Conservation (phyloP, 2,329 filamentous ascomycete species). For the Venturia effusa region DNA sequence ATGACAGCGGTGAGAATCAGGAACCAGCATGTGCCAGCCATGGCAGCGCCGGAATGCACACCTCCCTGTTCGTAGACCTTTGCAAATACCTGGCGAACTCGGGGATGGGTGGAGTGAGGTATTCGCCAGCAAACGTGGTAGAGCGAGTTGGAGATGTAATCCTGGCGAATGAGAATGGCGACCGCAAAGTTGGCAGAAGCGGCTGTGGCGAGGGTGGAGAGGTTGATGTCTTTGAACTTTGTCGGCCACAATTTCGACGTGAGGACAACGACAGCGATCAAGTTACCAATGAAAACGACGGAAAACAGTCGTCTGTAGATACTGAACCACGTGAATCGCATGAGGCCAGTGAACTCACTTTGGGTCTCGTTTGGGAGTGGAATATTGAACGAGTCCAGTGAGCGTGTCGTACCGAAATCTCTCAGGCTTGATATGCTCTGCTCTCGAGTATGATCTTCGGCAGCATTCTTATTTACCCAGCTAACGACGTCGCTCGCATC, state of each 20-base stretch:
- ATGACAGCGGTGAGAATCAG: conserved; percentile 26
- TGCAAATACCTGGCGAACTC: conserved; percentile 24
- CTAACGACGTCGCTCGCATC: background rate
- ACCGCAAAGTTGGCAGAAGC: conserved; percentile 24
- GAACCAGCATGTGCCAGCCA: conserved; percentile 34
- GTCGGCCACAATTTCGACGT: conserved; percentile 10
- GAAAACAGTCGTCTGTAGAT: conserved; percentile 22
- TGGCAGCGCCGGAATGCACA: conserved; percentile 27
- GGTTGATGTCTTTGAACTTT: conserved; percentile 14
- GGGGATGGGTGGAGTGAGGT: conserved; percentile 23
- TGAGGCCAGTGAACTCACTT: conserved; percentile 5
- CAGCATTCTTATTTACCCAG: background rate
- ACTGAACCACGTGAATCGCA: conserved; percentile 15
- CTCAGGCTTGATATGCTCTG: background rate
- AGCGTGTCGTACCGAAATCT: background rate
- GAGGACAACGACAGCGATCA: conserved; percentile 17
- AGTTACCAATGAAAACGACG: conserved; percentile 19
- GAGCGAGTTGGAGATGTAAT: conserved; percentile 29
- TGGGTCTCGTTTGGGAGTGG: conserved; percentile 8
- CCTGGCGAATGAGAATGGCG: conserved; percentile 27
- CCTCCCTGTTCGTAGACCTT: conserved; percentile 33
- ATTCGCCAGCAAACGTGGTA: conserved; percentile 24
- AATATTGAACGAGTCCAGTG: conserved; percentile 2
- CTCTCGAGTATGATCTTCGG: background rate
- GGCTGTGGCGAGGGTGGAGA: conserved; percentile 21